A percentile compares a stretch with the other conserved stretches of the same genome.
These are phyloP conservation scores for Groenewaldozyma salmanticensis DNA, from an alignment of 805 yeast genomes.

Conservation along the genomic window DNA sequence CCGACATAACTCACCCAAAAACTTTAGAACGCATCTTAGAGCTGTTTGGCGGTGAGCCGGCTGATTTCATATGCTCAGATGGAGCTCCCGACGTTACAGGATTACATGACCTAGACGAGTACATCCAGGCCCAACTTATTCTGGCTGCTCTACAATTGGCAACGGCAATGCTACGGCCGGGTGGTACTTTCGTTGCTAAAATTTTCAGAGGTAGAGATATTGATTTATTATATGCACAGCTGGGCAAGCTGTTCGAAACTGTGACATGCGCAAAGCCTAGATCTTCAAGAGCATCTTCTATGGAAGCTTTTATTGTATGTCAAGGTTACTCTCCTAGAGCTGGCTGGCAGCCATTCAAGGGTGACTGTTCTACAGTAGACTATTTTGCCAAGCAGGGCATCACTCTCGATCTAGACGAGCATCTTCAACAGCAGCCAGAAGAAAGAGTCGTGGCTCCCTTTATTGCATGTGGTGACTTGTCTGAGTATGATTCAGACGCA, in stretches of 20 bases:
- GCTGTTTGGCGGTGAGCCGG: slow-evolving; percentile 82
- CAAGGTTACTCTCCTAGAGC: slow-evolving; percentile 73
- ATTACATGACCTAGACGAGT: slow-evolving; percentile 90
- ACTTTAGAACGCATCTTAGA: slow-evolving; percentile 68
- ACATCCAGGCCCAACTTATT: slow-evolving; percentile 89
- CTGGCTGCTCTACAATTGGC: slow-evolving; percentile 87
- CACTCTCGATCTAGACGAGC: slow-evolving; percentile 4
- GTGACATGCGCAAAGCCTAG: slow-evolving; percentile 96
- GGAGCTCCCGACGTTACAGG: slow-evolving; percentile 99
- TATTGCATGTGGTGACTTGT: slow-evolving; percentile 88
- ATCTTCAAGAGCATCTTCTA: slow-evolving; percentile 86
- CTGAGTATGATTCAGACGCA: slow-evolving; percentile 89
- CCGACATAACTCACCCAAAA: slow-evolving; percentile 94
- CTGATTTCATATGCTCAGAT: slow-evolving; percentile 92
- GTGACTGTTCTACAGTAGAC: slow-evolving; percentile 56
- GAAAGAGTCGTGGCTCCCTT: slow-evolving; percentile 81
- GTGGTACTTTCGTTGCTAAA: slow-evolving; percentile 93
- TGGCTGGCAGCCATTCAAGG: slow-evolving; percentile 62
- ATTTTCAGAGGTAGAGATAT: slow-evolving; percentile 95
- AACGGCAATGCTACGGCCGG: slow-evolving; percentile 77
- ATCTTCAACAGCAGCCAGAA: slow-evolving; percentile 28
- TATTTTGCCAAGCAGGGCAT: slow-evolving; percentile 51
- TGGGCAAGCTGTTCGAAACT: slow-evolving; percentile 72
- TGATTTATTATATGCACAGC: slow-evolving; percentile 85
- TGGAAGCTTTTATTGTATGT: slow-evolving; percentile 92